Evolutionary conservation across 2,329 filamentous ascomycete species (phyloP).

Genomic region (Aspergillus sp.): DNA sequence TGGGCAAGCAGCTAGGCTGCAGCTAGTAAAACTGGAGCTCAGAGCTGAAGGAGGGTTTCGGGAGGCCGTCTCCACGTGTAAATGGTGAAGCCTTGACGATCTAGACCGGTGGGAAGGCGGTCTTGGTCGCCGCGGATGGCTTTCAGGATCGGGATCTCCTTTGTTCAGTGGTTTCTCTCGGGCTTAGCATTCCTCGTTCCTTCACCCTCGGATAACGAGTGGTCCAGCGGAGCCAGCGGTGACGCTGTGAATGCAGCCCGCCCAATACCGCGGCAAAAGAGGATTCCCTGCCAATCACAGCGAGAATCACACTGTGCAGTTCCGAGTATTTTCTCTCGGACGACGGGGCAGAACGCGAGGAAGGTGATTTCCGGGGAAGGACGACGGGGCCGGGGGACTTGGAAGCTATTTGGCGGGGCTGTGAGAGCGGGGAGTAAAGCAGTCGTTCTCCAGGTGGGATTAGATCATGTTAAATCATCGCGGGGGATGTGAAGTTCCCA

Average conservation of each 20-base stretch:
- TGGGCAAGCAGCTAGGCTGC: constrained; percentile 6
- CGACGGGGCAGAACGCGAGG: neutral
- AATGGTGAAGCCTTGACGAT: constrained; percentile 1
- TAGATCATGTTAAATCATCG: constrained; percentile 1
- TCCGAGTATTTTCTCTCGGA: no score
- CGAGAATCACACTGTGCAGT: neutral
- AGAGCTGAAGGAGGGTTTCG: neutral
- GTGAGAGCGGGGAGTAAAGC: neutral
- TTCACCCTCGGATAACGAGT: neutral
- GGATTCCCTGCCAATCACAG: neutral
- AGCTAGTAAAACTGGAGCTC: neutral
- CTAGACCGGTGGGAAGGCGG: constrained; percentile 4
- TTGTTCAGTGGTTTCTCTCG: neutral
- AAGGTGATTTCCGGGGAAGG: neutral
- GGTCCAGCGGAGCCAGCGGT: neutral
- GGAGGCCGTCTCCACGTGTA: neutral
- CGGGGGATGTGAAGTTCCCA: constrained; percentile 1
- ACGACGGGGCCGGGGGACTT: neutral
- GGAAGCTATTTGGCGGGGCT: neutral
- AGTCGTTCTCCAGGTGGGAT: neutral
- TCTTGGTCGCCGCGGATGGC: neutral
- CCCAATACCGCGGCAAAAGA: neutral
- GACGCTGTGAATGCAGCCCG: neutral
- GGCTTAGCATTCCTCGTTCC: neutral
- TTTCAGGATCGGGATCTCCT: neutral